Percentiles rank a stretch among this genome's conserved stretches.
Evolutionary conservation across 768 basidiomycete genomes (phyloP).

Genomic region (Boletellus emodensis): DNA sequence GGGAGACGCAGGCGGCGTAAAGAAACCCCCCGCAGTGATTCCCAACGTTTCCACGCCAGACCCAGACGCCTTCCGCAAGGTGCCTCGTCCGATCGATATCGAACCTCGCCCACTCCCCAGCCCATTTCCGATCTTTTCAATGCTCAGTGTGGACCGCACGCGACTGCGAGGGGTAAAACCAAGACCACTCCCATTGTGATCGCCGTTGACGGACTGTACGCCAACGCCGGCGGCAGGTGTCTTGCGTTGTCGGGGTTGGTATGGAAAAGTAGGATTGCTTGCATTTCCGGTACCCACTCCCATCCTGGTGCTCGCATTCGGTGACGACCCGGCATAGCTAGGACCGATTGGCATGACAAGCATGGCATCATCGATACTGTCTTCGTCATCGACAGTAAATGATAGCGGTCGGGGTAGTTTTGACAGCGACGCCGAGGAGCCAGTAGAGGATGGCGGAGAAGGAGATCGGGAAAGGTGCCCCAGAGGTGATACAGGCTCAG

Average conservation of each 20-base stretch:
- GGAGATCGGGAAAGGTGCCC: constrained; percentile 24
- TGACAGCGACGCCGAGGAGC: constrained; percentile 22
- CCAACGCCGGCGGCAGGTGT: constrained; percentile 19
- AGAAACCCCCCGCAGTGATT: constrained; percentile 76
- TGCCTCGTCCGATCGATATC: constrained; percentile 63
- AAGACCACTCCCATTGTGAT: constrained; percentile 20
- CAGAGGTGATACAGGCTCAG: constrained; percentile 48
- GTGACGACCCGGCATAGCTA: constrained; percentile 8
- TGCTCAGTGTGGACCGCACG: constrained; percentile 58
- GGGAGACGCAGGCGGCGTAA: constrained; percentile 48
- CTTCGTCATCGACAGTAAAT: constrained; percentile 53
- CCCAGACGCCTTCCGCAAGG: constrained; percentile 58
- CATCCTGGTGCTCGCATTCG: constrained; percentile 19
- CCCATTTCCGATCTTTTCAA: constrained; percentile 41
- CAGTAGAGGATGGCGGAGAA: constrained; percentile 24
- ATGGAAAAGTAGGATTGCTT: constrained; percentile 15
- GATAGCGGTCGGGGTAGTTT: constrained; percentile 21
- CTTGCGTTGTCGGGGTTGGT: constrained; percentile 43
- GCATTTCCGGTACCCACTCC: constrained; percentile 14
- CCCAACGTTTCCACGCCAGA: constrained; percentile 74
- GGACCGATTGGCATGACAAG: constrained; percentile 69
- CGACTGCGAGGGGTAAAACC: constrained; percentile 38
- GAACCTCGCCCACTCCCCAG: constrained; percentile 46
- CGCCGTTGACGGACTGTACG: constrained; percentile 36
- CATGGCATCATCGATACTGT: constrained; percentile 73